These are phyloP conservation scores for Fusarium veterinarium DNA, from an alignment of 2,329 filamentous ascomycete species.

Conservation along the genomic window DNA sequence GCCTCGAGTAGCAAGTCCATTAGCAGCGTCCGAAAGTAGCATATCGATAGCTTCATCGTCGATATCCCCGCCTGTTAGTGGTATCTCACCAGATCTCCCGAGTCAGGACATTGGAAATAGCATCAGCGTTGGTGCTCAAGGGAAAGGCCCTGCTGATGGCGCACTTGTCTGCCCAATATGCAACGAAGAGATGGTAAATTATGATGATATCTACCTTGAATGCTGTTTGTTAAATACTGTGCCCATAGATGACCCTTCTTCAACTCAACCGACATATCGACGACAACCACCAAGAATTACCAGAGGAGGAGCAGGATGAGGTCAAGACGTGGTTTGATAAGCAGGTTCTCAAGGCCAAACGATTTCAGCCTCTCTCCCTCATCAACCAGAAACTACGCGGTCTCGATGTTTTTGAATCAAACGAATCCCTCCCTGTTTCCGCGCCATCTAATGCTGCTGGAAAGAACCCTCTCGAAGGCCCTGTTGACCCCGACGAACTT, in stretches of 20 bases:
- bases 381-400: constrained; percentile 95
- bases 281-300: constrained; percentile 89
- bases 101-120: constrained; percentile 84
- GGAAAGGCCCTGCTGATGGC: constrained; percentile 62
- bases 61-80: constrained; percentile 68
- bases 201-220: no score
- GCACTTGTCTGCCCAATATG: constrained; percentile 96
- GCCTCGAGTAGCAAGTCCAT: constrained; percentile 61
- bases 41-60: constrained; percentile 79
- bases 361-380: constrained; percentile 89
- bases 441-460: constrained; percentile 50
- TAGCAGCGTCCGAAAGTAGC: constrained; percentile 74
- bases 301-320: constrained; percentile 89
- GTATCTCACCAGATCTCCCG: constrained; percentile 72
- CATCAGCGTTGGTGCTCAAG: constrained; percentile 73
- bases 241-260: constrained; percentile 80
- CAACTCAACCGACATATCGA: constrained; percentile 90
- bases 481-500: constrained; percentile 85
- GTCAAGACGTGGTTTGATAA: constrained; percentile 98
- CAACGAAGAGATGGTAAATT: constrained; percentile 91
- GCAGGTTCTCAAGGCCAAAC: constrained; percentile 92
- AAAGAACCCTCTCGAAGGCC: constrained; percentile 55
- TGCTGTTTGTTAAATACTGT: background rate
- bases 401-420: constrained; percentile 93
- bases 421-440: constrained; percentile 68